Base-by-base conservation (phyloP, 78 protist genomes). In the Speleostelium caveatum region DNA sequence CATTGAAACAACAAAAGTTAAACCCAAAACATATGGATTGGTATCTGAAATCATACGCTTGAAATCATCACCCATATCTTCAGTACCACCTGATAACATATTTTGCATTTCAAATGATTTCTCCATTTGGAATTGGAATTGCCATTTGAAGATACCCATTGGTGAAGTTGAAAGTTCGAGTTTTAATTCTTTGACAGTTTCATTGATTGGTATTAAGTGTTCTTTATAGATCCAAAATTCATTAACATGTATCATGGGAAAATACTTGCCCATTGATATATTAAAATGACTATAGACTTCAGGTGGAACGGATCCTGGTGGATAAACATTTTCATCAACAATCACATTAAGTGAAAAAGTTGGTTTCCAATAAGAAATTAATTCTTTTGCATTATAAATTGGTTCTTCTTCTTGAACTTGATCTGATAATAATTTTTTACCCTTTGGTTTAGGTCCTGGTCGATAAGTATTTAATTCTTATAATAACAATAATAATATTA, bases 31-130 rank as follows among this genome's bases (percentile, higher is more conserved):
- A 28, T 21, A 74, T 49, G 99, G 99, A 35, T 90, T 93, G 24
- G 96, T 95, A 16, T 97, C 97, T 14, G 79, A 22, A 14, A 98
- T 24, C 93, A 97, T 97, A 30, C 95, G 59, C 67, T 93, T 95
- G 33, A 95, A 60, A 22, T 95, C 97, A 21, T 95, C 96, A 14
- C 42, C 94, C 5, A 56, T 53, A 17, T 66, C 93, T 0, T 28
- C 86, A 7, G 7, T 36, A 45, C 68, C 90, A 24, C 79, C 90
- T 22, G 56, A 60, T 7, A 66, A 28, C 41, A 30, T 51, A 33
- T 67, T 42, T 68, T 94, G 96, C 86, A 69, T 91, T 33, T 73
- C 85, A 39, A 95, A 73, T 61, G 78, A 72, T 38, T 63, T 80
- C 62, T 93, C 73, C 76, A 92, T 91, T 51, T 95, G 96, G 24